A percentile compares a stretch with the other conserved stretches of the same genome.
These are phyloP conservation scores for Sporobolus alterniflorus DNA, from an alignment of 202 grass and related monocot species.

Conservation along the genomic window DNA sequence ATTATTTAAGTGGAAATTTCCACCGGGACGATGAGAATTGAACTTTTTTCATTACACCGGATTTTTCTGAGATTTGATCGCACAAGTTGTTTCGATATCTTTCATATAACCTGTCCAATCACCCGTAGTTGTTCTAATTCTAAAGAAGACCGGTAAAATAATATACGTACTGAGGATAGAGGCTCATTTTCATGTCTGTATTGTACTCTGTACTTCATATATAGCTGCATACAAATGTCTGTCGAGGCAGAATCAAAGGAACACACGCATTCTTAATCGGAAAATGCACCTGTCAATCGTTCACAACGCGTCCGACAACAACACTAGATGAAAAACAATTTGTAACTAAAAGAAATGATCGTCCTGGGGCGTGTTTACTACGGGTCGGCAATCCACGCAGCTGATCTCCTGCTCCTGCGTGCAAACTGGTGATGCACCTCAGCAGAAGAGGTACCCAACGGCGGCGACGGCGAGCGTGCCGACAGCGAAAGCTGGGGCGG, in stretches of 20 bases:
- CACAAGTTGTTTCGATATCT: no score
- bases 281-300: neutral
- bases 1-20: no score
- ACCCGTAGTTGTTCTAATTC: no score
- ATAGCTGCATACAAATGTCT: conserved; percentile 13
- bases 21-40: no score
- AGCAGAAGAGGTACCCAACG: conserved; percentile 57
- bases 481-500: conserved; percentile 13
- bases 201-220: no score
- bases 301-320: conserved; percentile 23
- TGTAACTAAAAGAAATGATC: neutral
- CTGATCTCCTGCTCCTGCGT: neutral
- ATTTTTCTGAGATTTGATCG: no score
- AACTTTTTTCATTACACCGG: no score
- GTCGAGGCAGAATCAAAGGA: neutral
- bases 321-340: neutral
- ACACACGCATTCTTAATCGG: neutral
- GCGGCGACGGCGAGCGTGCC: conserved; percentile 25
- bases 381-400: neutral
- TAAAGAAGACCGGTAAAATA: no score
- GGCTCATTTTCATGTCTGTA: conserved; percentile 2
- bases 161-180: no score
- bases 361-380: neutral
- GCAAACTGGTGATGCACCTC: neutral
- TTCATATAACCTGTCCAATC: no score